These are phyloP conservation scores for Saturnispora zaruensis DNA, from an alignment of 805 yeast species.

Conservation along the genomic window DNA sequence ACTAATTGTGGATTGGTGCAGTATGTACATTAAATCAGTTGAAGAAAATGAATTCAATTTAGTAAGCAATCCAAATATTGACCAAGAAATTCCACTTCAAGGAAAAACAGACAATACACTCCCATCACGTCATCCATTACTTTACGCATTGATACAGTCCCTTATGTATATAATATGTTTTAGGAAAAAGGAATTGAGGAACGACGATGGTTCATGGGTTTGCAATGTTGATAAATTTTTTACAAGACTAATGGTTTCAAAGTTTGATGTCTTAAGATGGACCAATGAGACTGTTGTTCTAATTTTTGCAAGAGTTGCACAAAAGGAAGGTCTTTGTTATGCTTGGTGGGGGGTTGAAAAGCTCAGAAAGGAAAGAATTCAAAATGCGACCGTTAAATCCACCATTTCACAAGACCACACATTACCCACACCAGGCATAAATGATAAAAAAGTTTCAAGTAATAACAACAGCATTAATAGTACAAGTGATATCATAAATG, in stretches of 20 bases:
- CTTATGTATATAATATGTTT: conserved; percentile 87
- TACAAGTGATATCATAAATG: neutral
- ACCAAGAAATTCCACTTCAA: conserved; percentile 1
- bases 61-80: neutral
- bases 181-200: conserved; percentile 50
- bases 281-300: conserved; percentile 90
- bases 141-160: conserved; percentile 88
- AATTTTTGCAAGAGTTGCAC: conserved; percentile 89
- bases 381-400: conserved; percentile 7
- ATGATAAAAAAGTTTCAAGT: neutral
- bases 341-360: conserved; percentile 90
- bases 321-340: conserved; percentile 81
- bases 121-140: conserved; percentile 30
- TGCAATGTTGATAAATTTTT: conserved; percentile 76
- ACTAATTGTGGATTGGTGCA: conserved; percentile 76
- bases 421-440: neutral
- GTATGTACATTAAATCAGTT: conserved; percentile 36
- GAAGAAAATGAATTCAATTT: conserved; percentile 56
- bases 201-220: conserved; percentile 48
- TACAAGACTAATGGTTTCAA: conserved; percentile 75
- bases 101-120: conserved; percentile 17
- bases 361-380: conserved; percentile 62
- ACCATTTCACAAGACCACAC: neutral
- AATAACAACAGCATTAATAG: neutral
- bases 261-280: conserved; percentile 87